Evolutionary conservation across 2,329 filamentous ascomycete genomes (phyloP), one percentile per base, ranked within the genome.

Genomic region (Rutstroemia sydowiana): DNA sequence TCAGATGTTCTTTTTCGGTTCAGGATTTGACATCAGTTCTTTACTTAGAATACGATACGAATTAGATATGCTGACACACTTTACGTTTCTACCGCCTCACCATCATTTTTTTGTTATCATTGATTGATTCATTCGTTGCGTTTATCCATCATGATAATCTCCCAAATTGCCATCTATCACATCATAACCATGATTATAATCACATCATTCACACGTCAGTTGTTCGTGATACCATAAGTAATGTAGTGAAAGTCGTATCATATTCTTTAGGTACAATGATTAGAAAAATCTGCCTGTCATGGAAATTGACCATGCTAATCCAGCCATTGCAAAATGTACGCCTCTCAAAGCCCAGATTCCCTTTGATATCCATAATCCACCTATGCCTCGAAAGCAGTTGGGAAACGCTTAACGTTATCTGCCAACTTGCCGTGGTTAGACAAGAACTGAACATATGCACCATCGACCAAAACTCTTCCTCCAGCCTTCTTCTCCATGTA

Each of bases 391-490:
- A 95, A 98, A 70, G 93, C 93, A 60, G 87, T 86, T 66, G 93
- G 93, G 88, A 96, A 98, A 68, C 88, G 83, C 75, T 83, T 84
- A 71, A 98, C 84, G 85, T 98, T 98, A 66, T 87, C 66, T 71
- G 78, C 81, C 64, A 98, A 78, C 68, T 76, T 79, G 68, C 93
- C 93, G 77, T 95, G 85, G 82, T 95, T 95, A 78, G 82, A 81
- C 68, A 97, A 84, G 87, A 98, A 98, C 82, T 98, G 90, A 67
- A 98, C 93, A 78, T 98, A 98, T 68, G 93, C 93, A 84, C 93
- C 93, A 69, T 98, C 93, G 67, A 95, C 87, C 82, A 92, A 88
- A 77, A 98, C 85, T 72, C 84, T 85, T 72, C 93, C 93, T 69
- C 85, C 87, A 71, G 89, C 81, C 84, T 95, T 95, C 80, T 92